phyloP scores from a whole-genome alignment of 2,329 filamentous ascomycete species.

The Tolypocladium amazonense region DNA sequence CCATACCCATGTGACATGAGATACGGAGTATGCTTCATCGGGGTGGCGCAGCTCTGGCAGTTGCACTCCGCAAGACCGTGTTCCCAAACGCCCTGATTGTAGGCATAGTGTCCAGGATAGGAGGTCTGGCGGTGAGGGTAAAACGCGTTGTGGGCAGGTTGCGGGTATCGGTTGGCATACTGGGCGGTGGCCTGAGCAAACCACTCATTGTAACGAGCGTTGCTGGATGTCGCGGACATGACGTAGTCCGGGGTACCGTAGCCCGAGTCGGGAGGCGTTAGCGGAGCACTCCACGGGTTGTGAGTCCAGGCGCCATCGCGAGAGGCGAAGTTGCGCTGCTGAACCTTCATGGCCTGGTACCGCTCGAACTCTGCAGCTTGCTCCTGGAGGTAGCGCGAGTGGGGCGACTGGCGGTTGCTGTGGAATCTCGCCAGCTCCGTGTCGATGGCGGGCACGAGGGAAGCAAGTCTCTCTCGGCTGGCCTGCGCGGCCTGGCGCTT shows the following conservation, averaged over 20 bases:
- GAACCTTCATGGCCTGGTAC: conserved; percentile 33
- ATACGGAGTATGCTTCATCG: conserved; percentile 36
- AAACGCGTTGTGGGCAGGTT: conserved; percentile 27
- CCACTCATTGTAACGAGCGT: conserved; percentile 48
- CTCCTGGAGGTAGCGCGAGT: conserved; percentile 40
- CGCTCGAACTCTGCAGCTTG: conserved; percentile 45
- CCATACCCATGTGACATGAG: conserved; percentile 38
- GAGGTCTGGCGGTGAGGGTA: conserved; percentile 29
- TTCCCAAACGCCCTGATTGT: conserved; percentile 40
- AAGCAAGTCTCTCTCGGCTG: conserved; percentile 37
- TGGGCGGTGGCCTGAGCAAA: conserved; percentile 34
- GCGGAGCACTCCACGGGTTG: conserved; percentile 36
- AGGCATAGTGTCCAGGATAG: conserved; percentile 33
- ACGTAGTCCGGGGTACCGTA: conserved; percentile 51
- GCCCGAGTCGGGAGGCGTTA: conserved; percentile 51
- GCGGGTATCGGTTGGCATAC: conserved; percentile 34
- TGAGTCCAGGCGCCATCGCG: conserved; percentile 35
- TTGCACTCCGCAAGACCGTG: conserved; percentile 37
- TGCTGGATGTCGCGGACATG: conserved; percentile 43
- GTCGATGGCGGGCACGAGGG: conserved; percentile 38
- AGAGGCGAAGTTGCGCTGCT: conserved; percentile 28
- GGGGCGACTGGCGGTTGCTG: conserved; percentile 25
- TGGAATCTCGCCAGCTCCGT: conserved; percentile 28
- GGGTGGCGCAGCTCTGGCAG: conserved; percentile 34
- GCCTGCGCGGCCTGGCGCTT: conserved; percentile 39